Evolutionary conservation across 768 basidiomycete genomes (phyloP).

Genomic region (Panellus pusillus): DNA sequence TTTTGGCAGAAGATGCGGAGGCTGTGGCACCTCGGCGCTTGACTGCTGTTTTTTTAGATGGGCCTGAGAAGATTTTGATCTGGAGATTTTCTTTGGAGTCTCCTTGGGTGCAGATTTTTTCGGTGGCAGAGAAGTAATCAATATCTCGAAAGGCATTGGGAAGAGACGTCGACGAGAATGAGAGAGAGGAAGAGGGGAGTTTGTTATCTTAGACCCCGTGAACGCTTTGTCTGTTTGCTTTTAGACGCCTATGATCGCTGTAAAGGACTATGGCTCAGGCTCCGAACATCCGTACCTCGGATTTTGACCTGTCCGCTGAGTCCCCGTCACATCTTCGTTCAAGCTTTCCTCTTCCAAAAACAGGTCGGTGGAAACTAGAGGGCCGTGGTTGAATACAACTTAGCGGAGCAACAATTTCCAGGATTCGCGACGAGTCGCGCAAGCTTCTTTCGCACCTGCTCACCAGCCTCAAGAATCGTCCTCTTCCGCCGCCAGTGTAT

Average conservation of each 20-base stretch:
- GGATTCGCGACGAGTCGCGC: constrained; percentile 59
- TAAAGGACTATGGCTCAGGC: too few relatives aligned
- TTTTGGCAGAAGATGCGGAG: not conserved
- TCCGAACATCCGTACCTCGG: constrained; percentile 5
- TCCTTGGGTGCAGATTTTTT: too few relatives aligned
- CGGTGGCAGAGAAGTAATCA: too few relatives aligned
- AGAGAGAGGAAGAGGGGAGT: too few relatives aligned
- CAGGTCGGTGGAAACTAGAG: too few relatives aligned
- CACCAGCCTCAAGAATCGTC: constrained; percentile 58
- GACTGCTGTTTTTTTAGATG: not conserved
- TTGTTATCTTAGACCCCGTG: too few relatives aligned
- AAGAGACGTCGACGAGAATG: too few relatives aligned
- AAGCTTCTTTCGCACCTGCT: constrained; percentile 70
- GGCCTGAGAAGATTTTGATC: too few relatives aligned
- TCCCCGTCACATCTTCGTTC: constrained; percentile 15
- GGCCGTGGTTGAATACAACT: not conserved
- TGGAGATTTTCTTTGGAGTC: too few relatives aligned
- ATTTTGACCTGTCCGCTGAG: not conserved
- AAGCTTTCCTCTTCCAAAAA: constrained; percentile 27
- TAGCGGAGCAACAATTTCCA: constrained; percentile 23
- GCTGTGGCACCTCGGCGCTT: not conserved
- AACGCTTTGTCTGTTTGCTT: too few relatives aligned
- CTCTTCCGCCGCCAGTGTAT: constrained; percentile 52
- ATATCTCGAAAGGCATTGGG: too few relatives aligned
- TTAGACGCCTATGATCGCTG: too few relatives aligned